Base-by-base conservation (phyloP, 441 rosid species). In the Adansonia grandidieri region DNA sequence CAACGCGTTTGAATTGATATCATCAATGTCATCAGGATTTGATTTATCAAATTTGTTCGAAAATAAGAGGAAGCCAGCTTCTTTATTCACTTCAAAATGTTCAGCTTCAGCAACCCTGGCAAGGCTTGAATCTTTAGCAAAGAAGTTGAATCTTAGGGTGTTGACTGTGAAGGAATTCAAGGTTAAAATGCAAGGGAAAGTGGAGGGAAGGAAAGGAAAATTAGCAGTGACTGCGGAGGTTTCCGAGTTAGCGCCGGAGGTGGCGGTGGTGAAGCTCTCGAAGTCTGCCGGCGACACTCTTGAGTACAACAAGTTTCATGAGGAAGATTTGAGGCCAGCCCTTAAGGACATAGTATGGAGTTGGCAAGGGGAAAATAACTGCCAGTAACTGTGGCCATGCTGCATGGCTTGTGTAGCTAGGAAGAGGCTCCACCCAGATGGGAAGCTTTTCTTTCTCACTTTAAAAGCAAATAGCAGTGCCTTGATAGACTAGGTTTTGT, bases 21-120 rank as follows among this genome's bases (percentile, higher is more conserved):
- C 91, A 0, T 78, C 92, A 0, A 89, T 89, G 88, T 89, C 92
- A 0, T 82, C 91, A 0, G 92, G 89, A 2, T 89, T 88, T 45
- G 86, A 89, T 73, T 22, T 89, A 10, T 89, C 92, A 0, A 84
- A 76, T 28, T 42, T 88, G 76, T 86, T 88, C 10, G 91, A 85
- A 83, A 79, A 20, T 32, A 76, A 83, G 75, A 78, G 65, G 69
- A 85, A 82, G 69, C 58, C 71, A 0, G 74, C 79, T 5, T 79
- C 92, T 0, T 70, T 74, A 80, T 89, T 88, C 62, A 83, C 89
- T 24, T 84, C 91, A 6, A 84, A 72, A 73, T 82, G 70, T 50
- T 71, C 88, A 0, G 83, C 86, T 20, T 62, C 86, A 5, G 44
- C 67, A 8, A 80, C 86, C 14, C 28, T 87, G 60, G 66, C 66